A percentile compares a stretch with the other conserved stretches of the same genome.
These are phyloP conservation scores for Euclidium syriacum DNA, from an alignment of 345 rosid species.

Conservation along the genomic window DNA sequence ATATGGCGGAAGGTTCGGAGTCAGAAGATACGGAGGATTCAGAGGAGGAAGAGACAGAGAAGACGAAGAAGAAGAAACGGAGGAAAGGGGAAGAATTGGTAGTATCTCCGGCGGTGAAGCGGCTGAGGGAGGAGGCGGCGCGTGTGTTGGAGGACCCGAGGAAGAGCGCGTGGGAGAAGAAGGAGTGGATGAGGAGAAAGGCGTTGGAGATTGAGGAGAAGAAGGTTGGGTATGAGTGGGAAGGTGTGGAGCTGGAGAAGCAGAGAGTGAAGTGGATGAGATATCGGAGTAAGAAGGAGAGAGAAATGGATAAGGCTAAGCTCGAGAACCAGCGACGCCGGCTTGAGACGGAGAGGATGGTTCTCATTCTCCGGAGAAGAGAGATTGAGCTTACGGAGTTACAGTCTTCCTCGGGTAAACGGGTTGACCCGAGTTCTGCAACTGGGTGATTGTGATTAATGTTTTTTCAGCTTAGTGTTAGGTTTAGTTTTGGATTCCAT, in stretches of 20 bases:
- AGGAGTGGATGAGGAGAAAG: conserved; percentile 69
- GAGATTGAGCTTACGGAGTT: conserved; percentile 54
- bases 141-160: conserved; percentile 46
- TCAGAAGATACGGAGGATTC: conserved; percentile 36
- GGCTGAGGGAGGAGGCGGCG: conserved; percentile 42
- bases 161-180: conserved; percentile 78
- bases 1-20: conserved; percentile 46
- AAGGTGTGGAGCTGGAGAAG: conserved; percentile 80
- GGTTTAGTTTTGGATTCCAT: neutral
- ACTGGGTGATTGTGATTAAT: conserved; percentile 29
- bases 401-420: conserved; percentile 48
- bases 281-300: conserved; percentile 79
- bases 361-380: conserved; percentile 53
- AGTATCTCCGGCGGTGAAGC: conserved; percentile 38
- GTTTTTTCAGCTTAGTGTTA: neutral
- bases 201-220: conserved; percentile 66
- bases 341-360: conserved; percentile 78
- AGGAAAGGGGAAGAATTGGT: conserved; percentile 10
- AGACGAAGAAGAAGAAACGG: conserved; percentile 39
- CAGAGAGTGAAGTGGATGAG: conserved; percentile 90
- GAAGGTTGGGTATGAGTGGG: conserved; percentile 51
- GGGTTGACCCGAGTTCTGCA: conserved; percentile 59
- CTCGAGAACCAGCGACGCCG: conserved; percentile 59
- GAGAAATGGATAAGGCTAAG: conserved; percentile 90
- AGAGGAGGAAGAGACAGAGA: conserved; percentile 42